Percentiles rank a stretch among this genome's conserved stretches.
phyloP scores from a whole-genome alignment of 169 alveolate genomes.

The Cyclospora cayetanensis region DNA sequence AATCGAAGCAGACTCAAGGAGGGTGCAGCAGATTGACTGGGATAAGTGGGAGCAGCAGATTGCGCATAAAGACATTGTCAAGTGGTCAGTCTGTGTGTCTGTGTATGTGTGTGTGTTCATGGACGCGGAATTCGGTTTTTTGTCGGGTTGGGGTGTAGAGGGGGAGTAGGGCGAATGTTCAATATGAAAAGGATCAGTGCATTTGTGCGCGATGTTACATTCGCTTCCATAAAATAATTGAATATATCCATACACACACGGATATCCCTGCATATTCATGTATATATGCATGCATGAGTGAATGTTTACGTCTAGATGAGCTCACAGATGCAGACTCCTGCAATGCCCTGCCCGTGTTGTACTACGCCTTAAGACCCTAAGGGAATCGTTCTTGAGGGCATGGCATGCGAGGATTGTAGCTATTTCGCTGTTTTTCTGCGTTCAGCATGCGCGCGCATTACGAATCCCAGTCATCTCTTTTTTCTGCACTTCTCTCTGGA shows the following conservation, averaged over 20 bases:
- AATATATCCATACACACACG: slow-evolving; percentile 8
- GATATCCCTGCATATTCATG: background rate
- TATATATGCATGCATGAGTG: background rate
- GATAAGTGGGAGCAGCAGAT: slow-evolving; percentile 70
- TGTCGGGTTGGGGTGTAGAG: background rate
- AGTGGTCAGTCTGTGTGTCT: slow-evolving; percentile 49
- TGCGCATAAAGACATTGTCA: slow-evolving; percentile 74
- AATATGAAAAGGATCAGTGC: background rate
- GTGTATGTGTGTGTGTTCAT: background rate
- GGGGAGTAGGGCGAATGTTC: background rate
- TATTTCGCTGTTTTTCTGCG: background rate
- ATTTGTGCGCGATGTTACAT: background rate
- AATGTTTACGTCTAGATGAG: background rate
- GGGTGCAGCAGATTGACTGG: slow-evolving; percentile 72
- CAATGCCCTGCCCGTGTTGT: background rate
- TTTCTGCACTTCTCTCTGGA: slow-evolving; percentile 52
- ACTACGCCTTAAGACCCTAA: background rate
- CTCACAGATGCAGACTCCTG: background rate
- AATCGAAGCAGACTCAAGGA: background rate
- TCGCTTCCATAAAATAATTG: background rate
- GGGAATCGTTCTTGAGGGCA: background rate
- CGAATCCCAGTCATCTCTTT: slow-evolving; percentile 73
- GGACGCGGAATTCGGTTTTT: background rate
- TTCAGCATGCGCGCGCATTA: slow-evolving; percentile 75
- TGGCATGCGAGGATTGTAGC: background rate